Conservation (phyloP, 495 filamentous ascomycete species). For the Cetradonia linearis region DNA sequence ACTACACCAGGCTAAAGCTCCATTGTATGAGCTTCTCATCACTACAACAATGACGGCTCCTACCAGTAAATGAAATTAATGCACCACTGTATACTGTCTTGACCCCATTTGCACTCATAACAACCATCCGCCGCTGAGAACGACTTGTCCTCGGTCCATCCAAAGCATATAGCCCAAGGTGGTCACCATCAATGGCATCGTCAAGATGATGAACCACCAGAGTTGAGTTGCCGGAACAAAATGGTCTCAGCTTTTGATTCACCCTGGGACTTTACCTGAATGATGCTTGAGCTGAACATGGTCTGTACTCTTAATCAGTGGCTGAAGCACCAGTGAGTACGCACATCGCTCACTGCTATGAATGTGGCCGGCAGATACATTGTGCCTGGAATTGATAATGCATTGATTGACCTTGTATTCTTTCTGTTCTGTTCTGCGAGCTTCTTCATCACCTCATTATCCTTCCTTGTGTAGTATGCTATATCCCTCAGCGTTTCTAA, state of each 20-base stretch:
- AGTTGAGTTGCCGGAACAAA: conserved; percentile 13
- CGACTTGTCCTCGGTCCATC: too few species aligned
- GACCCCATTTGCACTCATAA: too few species aligned
- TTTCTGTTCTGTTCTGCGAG: conserved; percentile 13
- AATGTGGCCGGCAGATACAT: conserved; percentile 15
- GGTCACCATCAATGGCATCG: conserved; percentile 14
- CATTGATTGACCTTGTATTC: conserved; percentile 14
- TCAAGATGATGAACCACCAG: conserved; percentile 17
- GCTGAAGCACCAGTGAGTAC: neutral
- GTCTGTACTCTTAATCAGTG: conserved; percentile 5
- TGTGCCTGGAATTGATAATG: conserved; percentile 12
- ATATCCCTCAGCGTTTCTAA: conserved; percentile 14
- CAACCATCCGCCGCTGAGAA: too few species aligned
- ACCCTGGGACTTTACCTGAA: conserved; percentile 4
- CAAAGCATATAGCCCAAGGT: conserved; percentile 14
- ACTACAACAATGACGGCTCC: too few species aligned
- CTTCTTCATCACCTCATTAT: conserved; percentile 7
- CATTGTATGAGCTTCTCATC: too few species aligned
- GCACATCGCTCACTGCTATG: conserved; percentile 6
- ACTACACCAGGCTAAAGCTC: too few species aligned
- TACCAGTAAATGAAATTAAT: too few species aligned
- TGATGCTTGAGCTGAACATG: conserved; percentile 16
- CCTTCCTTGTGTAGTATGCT: conserved; percentile 5
- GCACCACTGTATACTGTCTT: too few species aligned
- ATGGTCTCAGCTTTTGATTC: conserved; percentile 7